Percentiles rank a stretch among this genome's conserved stretches.
Conservation (phyloP, 1,284 basidiomycete species). For the Ustilago bromivora region DNA sequence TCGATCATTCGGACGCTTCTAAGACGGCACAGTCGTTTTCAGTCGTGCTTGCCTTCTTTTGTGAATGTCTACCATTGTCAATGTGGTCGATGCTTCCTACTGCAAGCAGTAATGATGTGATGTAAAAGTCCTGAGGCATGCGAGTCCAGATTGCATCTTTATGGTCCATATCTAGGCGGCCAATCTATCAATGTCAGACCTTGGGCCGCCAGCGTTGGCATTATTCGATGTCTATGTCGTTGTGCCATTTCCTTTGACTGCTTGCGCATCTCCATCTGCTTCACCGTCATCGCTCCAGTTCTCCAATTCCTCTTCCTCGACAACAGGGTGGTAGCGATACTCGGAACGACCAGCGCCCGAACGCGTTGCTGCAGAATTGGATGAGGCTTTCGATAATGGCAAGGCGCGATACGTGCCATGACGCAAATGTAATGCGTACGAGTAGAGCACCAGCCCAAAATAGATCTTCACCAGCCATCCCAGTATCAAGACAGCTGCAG, state of each 20-base stretch:
- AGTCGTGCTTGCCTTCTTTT: background rate
- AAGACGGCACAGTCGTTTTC: background rate
- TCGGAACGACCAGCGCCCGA: slow-evolving; percentile 33
- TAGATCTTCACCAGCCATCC: slow-evolving; percentile 96
- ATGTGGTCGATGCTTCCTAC: background rate
- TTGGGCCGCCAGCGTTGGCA: slow-evolving; percentile 17
- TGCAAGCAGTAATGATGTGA: background rate
- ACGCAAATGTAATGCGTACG: slow-evolving; percentile 91
- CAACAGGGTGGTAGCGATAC: slow-evolving; percentile 53
- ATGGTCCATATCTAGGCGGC: slow-evolving; percentile 13
- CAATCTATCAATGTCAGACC: slow-evolving; percentile 40
- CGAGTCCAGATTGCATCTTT: background rate
- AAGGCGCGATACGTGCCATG: slow-evolving; percentile 89
- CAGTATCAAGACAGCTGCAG: slow-evolving; percentile 80
- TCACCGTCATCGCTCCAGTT: slow-evolving; percentile 60
- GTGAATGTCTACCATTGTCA: background rate
- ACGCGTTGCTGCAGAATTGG: slow-evolving; percentile 72
- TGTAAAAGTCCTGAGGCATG: background rate
- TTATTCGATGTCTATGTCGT: slow-evolving; percentile 9
- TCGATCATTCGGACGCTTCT: background rate
- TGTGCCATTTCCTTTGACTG: slow-evolving; percentile 14
- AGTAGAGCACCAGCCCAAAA: slow-evolving; percentile 90
- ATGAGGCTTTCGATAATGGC: slow-evolving; percentile 74
- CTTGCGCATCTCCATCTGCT: slow-evolving; percentile 12
- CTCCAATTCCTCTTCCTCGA: slow-evolving; percentile 54